A percentile compares a stretch with the other conserved stretches of the same genome.
Conservation (phyloP, 2,329 filamentous ascomycete species). For the Aspergillus sp. region DNA sequence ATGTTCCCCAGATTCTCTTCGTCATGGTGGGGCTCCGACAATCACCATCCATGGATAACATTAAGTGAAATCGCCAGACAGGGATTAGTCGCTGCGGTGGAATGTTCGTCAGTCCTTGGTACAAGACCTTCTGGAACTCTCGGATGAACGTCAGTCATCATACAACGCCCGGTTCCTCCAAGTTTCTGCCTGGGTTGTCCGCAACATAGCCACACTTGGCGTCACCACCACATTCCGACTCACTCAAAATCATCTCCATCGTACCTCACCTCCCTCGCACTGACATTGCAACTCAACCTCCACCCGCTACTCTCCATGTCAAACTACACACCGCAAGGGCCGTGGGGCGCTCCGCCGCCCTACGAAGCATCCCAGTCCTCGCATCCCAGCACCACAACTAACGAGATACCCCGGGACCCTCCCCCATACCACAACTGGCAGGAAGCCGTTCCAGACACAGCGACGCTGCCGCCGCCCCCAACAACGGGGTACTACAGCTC, state of each 20-base stretch:
- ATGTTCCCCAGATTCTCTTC: too few species aligned
- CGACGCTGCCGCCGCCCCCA: slow-evolving; percentile 60
- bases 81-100: too few species aligned
- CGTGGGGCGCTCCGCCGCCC: slow-evolving; percentile 17
- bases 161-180: not conserved
- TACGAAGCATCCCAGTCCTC: slow-evolving; percentile 18
- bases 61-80: too few species aligned
- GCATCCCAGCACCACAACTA: not conserved
- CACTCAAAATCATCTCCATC: not conserved
- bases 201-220: slow-evolving; percentile 9
- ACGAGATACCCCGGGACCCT: slow-evolving; percentile 31
- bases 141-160: too few species aligned
- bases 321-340: not conserved
- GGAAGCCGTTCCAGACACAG: slow-evolving; percentile 56
- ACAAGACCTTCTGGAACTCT: too few species aligned
- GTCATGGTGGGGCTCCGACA: too few species aligned
- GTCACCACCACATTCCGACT: not conserved
- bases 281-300: not conserved
- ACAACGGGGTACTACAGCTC: slow-evolving; percentile 53
- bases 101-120: too few species aligned
- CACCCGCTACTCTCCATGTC: slow-evolving; percentile 1
- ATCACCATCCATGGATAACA: too few species aligned
- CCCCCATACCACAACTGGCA: slow-evolving; percentile 65
- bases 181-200: not conserved
- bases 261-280: too few species aligned